Evolutionary conservation across 2,329 filamentous ascomycete species (phyloP), one percentile per base, ranked within the genome.

Genomic region (Pseudohalonectria lignicola): DNA sequence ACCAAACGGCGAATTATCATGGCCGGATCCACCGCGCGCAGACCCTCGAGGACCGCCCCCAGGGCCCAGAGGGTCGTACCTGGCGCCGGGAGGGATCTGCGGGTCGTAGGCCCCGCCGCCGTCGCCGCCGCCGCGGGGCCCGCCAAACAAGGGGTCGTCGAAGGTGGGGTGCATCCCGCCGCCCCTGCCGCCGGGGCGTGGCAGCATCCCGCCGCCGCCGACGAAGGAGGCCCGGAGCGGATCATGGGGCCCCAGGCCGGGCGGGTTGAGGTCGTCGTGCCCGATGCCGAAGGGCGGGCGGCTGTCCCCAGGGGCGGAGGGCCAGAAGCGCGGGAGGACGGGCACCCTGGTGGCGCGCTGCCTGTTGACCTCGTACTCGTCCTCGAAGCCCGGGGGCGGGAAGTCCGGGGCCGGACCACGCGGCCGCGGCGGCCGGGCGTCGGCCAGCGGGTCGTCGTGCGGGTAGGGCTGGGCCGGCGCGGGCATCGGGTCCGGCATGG

Each of bases 141-240:
- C 81, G 5, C 71, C 71, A 53, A 94, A 94, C 34, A 95, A 60
- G 6, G 86, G 86, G 53, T 96, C 88, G 49, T 94, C 86, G 55
- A 94, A 92, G 0, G 88, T 94, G 1, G 92, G 92, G 59, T 95
- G 85, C 92, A 98, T 98, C 1, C 92, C 92, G 10, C 72, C 51
- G 3, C 50, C 72, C n/a, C 70, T 41, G 23, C 43, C 71, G 19
- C 78, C 41, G 4, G 19, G 20, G 3, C 39, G 39, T 8, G 6
- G 17, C n/a, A 16, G 12, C 26, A 72, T 13, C 74, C 74, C 1
- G 5, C 77, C 58, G 1, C 75, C 71, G 21, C 75, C 74, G 6
- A 78, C 74, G 39, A 86, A 74, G 3, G 74, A 71, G 4, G 75
- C 74, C 23, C 83, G 66, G 3, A 95, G 61, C 11, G 90, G 87